Conservation (phyloP, 495 filamentous ascomycete species). For the Xylaria flabelliformis region DNA sequence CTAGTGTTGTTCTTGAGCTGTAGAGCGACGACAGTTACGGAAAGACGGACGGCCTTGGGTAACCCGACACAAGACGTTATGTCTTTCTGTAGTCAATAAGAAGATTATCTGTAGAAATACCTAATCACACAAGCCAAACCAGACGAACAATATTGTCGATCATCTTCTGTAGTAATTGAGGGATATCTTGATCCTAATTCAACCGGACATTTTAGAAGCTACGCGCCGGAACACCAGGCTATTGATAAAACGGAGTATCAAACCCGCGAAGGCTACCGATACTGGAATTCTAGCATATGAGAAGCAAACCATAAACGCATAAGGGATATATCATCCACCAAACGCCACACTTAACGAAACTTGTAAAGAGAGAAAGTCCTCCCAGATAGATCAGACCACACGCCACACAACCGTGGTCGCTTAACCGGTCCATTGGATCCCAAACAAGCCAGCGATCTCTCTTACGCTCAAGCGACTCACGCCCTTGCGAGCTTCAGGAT, state of each 20-base stretch:
- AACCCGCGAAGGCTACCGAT: slow-evolving; percentile 13
- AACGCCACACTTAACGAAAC: not conserved
- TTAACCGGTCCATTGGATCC: slow-evolving; percentile 36
- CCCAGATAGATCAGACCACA: not conserved
- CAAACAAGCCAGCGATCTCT: slow-evolving; percentile 78
- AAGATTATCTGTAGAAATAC: not conserved
- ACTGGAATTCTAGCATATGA: not conserved
- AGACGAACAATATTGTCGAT: not conserved
- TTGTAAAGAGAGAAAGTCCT: not conserved
- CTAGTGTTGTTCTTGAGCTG: not conserved
- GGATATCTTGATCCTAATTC: not conserved
- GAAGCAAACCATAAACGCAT: not conserved
- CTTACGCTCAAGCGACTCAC: slow-evolving; percentile 65
- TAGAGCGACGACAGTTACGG: not conserved
- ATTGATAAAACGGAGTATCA: not conserved
- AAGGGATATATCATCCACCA: not conserved
- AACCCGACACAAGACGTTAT: not conserved
- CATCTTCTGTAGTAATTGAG: not conserved
- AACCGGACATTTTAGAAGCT: not conserved
- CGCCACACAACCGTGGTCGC: not conserved
- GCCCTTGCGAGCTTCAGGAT: slow-evolving; percentile 73
- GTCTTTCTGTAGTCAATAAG: not conserved
- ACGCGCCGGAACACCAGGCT: not conserved
- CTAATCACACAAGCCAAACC: not conserved
- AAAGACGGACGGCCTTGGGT: not conserved